Percentiles rank a stretch among this genome's conserved stretches.
Conservation (phyloP, 345 rosid genomes). For the Ceriops decandra region DNA sequence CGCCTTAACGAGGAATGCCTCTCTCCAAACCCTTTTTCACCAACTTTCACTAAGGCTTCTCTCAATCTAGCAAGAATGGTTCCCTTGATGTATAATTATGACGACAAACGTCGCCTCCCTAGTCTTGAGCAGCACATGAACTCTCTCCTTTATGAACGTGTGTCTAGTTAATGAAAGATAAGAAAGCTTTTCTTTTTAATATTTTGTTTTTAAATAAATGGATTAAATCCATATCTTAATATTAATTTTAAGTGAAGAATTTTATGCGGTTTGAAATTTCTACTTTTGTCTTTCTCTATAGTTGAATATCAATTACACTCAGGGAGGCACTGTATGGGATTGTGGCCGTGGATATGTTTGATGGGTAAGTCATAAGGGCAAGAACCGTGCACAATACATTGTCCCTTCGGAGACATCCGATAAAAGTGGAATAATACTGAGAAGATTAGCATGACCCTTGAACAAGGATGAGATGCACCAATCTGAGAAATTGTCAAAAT, state of each 20-base stretch:
- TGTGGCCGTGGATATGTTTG: too few species aligned
- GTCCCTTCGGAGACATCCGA: constrained; percentile 23
- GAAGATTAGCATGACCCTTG: constrained; percentile 21
- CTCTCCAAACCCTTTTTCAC: constrained; percentile 28
- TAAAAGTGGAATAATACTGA: constrained; percentile 23
- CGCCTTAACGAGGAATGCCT: constrained; percentile 45
- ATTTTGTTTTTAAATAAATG: too few species aligned
- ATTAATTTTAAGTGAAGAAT: too few species aligned
- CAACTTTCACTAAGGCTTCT: constrained; percentile 31
- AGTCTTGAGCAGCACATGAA: constrained; percentile 34
- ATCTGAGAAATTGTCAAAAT: constrained; percentile 16
- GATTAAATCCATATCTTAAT: too few species aligned
- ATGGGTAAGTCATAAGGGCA: too few species aligned
- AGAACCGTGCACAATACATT: too few species aligned
- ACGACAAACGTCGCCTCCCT: constrained; percentile 39
- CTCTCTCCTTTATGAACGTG: constrained; percentile 10
- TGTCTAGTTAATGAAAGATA: background rate
- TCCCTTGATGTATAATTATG: constrained; percentile 53
- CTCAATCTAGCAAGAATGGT: constrained; percentile 54
- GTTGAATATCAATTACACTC: too few species aligned
- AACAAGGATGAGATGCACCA: constrained; percentile 7
- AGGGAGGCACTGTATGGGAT: too few species aligned
- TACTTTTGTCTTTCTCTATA: too few species aligned
- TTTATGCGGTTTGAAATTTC: too few species aligned
- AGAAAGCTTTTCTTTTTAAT: too few species aligned